phyloP scores from a whole-genome alignment of 1,284 basidiomycete species.

The Chalciporus piperatoides region DNA sequence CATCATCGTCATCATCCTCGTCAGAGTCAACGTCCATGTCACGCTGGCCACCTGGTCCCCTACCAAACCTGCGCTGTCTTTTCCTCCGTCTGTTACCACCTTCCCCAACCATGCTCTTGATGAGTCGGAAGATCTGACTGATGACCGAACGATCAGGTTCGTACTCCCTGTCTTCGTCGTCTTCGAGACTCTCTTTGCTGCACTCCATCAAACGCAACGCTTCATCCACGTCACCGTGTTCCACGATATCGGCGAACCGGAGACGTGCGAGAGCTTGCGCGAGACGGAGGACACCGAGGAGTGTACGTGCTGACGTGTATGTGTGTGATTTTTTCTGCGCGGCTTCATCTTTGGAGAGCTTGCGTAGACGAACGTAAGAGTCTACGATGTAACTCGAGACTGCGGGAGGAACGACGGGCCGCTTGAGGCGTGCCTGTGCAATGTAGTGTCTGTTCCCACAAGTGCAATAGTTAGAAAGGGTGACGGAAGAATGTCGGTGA shows the following conservation, averaged over 20 bases:
- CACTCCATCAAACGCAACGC: conserved; percentile 96
- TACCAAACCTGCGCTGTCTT: conserved; percentile 53
- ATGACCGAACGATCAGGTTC: conserved; percentile 75
- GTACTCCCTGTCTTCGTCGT: conserved; percentile 68
- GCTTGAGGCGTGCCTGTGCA: conserved; percentile 84
- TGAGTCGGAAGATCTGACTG: conserved; percentile 84
- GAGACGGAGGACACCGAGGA: conserved; percentile 92
- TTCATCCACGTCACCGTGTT: conserved; percentile 91
- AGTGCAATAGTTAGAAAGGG: conserved; percentile 8
- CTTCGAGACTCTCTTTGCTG: conserved; percentile 86
- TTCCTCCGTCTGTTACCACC: conserved; percentile 39
- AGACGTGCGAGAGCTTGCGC: conserved; percentile 93
- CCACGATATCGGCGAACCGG: conserved; percentile 78
- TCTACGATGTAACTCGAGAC: conserved; percentile 95
- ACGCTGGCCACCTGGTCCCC: conserved; percentile 61
- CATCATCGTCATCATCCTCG: conserved; percentile 56
- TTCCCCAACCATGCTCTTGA: conserved; percentile 75
- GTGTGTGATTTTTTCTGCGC: conserved; percentile 85
- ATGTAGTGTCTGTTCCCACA: conserved; percentile 81
- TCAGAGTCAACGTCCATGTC: conserved; percentile 65
- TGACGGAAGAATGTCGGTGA: not conserved
- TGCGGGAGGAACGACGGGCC: conserved; percentile 81
- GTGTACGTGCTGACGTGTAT: conserved; percentile 96
- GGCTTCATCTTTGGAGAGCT: conserved; percentile 89
- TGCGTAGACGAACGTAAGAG: conserved; percentile 93